Base-by-base conservation (phyloP, 768 basidiomycete genomes). In the Boletus subparvulus region DNA sequence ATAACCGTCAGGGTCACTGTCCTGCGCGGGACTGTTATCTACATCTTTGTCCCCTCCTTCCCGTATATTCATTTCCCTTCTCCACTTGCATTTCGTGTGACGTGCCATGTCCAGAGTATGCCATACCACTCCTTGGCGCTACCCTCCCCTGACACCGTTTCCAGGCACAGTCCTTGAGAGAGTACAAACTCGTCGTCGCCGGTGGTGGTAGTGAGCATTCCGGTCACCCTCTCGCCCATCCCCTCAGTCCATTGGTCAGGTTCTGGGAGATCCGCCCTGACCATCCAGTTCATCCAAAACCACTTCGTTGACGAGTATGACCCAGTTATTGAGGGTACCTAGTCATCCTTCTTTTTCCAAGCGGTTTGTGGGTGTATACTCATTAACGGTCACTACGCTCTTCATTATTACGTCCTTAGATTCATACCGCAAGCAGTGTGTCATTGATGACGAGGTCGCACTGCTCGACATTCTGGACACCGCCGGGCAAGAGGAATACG, bases 391-490 rank as follows among this genome's bases (percentile, higher is more conserved):
- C n/a, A n/a, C n/a, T n/a, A 47, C 52, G 17, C 14, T 50, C 47
- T 47, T 52, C 39, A 45, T 40, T 35, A 30, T 35, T 44, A 40
- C 37, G 28, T 46, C 46, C 21, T 26, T 50, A 94, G 94, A 98
- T 70, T 97, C 94, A 44, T 98, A 98, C 77, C 82, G 96, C 62
- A 98, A 97, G 72, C 94, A 97, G 70, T 95, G 93, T 61, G 88
- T 96, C 35, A 94, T 98, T 62, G 95, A 98, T 74, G 95, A 96
- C n/a, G 93, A 98, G 74, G 92, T 97, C n/a, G 94, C 94, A 19
- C 81, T 97, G 48, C 85, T 97, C 55, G 95, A 98, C 70, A 95
- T 98, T 51, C 84, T 98, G 60, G 95, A 97, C 76, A 98, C 95
- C 16, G 95, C 95, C 51, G 95, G 95, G 36, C 95, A 98, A 74